Evolutionary conservation across 768 basidiomycete species (phyloP), one percentile per base, ranked within the genome.

Genomic region (Daedaleopsis nitida): DNA sequence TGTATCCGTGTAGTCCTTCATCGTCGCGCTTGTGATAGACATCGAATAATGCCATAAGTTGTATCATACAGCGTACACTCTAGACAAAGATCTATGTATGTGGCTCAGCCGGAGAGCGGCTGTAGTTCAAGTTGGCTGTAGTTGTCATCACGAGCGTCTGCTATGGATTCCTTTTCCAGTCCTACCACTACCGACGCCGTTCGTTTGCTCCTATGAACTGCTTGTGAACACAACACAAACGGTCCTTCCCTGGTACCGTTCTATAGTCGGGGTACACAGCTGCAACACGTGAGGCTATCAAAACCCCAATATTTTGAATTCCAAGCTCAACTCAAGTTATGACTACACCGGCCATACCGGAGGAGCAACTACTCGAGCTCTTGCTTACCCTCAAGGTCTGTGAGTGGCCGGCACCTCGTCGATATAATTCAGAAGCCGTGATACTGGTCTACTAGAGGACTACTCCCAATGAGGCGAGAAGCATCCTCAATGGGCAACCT

Each of bases 301-400:
- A 32, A 32, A 7, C 27, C 7, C 27, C 27, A 32, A 32, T 32
- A 32, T 32, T 7, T 7, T 7, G 27, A 32, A 32, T 32, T 32
- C 27, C 27, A 32, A 32, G 27, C 27, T n/a, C 17, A 49, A 27
- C 38, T 52, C 21, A 7, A 34, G 39, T 37, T 23, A 87, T 87
- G 86, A 78, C 86, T 5, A 75, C 76, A 56, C 80, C 81, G 62
- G 81, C 74, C 55, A 70, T 81, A 38, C 81, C 83, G 13, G 78
- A 87, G 65, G 88, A 89, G 60, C 87, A 90, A 55, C 78, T 91
- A 8, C 76, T 91, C 10, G 89, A 91, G 67, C 78, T 92, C n/a
- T 77, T 92, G 21, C 71, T 91, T n/a, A 87, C 87, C 24, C 80
- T 92, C 59, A 90, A 89, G 76, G 89, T 77, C 5, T 38, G 61